A percentile compares a stretch with the other conserved stretches of the same genome.
These are phyloP conservation scores for Chrysopogon serrulatus DNA, from an alignment of 176 grass and related monocot species.

Conservation along the genomic window DNA sequence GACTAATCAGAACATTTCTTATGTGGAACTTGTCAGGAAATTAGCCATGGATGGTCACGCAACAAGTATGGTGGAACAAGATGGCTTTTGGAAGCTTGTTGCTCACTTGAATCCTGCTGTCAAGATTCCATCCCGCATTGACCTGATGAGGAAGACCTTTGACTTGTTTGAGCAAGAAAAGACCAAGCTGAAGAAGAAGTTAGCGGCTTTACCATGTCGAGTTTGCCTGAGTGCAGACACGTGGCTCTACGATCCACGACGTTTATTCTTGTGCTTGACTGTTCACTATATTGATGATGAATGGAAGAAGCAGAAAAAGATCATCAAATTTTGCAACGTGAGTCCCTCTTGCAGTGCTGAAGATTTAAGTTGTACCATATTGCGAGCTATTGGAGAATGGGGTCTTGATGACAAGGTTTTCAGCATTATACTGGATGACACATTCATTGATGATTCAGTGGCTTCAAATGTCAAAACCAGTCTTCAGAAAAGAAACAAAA, in stretches of 20 bases:
- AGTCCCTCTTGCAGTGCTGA: background rate
- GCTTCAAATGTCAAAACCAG: constrained; percentile 1
- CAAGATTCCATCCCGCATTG: background rate
- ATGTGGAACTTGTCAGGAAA: constrained; percentile 3
- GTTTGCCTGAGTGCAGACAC: constrained; percentile 23
- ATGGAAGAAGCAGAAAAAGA: constrained; percentile 5
- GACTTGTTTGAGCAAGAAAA: constrained; percentile 21
- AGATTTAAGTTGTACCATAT: constrained; percentile 3
- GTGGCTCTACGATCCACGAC: constrained; percentile 16
- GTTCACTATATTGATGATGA: constrained; percentile 31
- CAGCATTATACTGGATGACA: constrained; percentile 19
- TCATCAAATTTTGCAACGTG: background rate
- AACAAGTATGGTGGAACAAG: constrained; percentile 1
- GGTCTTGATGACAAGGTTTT: constrained; percentile 27
- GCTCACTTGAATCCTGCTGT: constrained; percentile 18
- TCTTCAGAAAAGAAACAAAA: background rate
- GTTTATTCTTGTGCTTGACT: constrained; percentile 11
- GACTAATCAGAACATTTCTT: background rate
- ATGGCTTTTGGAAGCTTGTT: constrained; percentile 14
- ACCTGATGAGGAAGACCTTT: background rate
- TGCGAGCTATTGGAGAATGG: constrained; percentile 14
- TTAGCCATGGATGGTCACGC: background rate
- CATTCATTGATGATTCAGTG: constrained; percentile 27
- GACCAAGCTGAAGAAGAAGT: constrained; percentile 28
- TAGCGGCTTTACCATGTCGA: constrained; percentile 1